Percentiles rank a stretch among this genome's conserved stretches.
Evolutionary conservation across 371 early-diverging fungal genomes (phyloP).

Genomic region (Zopfochytrium polystomum): DNA sequence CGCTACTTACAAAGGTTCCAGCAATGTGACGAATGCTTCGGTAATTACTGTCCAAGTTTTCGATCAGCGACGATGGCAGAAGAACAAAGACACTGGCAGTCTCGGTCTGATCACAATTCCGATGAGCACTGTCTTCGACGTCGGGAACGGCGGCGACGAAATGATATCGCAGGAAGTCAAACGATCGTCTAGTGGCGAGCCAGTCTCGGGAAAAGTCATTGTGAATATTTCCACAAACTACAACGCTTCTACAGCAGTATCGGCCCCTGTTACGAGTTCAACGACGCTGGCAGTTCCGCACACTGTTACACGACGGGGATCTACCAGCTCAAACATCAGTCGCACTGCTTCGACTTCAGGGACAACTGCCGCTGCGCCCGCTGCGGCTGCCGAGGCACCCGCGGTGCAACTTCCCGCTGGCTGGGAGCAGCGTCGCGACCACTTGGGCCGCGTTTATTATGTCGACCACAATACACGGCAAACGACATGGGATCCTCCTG

Average conservation of each 20-base stretch:
- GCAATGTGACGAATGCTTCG: conserved; percentile 51
- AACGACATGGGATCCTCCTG: conserved; percentile 77
- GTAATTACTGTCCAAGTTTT: conserved; percentile 91
- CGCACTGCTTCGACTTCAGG: conserved; percentile 6
- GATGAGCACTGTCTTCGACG: conserved; percentile 74
- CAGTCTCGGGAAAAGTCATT: conserved; percentile 81
- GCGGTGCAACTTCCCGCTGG: conserved; percentile 73
- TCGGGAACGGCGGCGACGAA: conserved; percentile 41
- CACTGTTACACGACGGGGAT: background rate
- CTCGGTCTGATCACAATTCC: conserved; percentile 88
- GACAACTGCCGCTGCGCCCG: background rate
- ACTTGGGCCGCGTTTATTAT: conserved; percentile 87
- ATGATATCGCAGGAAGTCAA: conserved; percentile 41
- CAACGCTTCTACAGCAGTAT: background rate
- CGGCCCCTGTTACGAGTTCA: background rate
- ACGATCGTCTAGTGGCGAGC: conserved; percentile 71
- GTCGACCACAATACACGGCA: conserved; percentile 94
- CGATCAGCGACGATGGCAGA: conserved; percentile 94
- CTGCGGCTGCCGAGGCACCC: conserved; percentile 51
- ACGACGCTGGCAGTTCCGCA: background rate
- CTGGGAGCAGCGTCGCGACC: conserved; percentile 87
- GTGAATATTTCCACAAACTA: conserved; percentile 62
- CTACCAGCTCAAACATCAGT: background rate
- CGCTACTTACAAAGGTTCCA: background rate
- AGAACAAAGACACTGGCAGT: conserved; percentile 85